Evolutionary conservation across 768 basidiomycete genomes (phyloP).

Genomic region (Peribolospora kevripleyi): DNA sequence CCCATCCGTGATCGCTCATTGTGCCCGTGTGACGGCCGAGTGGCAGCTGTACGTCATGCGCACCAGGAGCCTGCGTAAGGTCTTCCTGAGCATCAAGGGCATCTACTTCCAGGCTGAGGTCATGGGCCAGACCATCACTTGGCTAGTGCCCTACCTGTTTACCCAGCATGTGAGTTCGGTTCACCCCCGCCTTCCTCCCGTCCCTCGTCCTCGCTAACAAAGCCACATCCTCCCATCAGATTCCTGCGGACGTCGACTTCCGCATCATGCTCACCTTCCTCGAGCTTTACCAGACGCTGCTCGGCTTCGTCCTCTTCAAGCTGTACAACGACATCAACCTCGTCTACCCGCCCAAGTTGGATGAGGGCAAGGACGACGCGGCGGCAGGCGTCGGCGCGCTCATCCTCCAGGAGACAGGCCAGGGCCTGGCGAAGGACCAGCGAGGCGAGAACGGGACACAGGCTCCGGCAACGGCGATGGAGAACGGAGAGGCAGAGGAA

Average conservation of each 20-base stretch:
- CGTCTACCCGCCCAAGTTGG: slow-evolving; percentile 83
- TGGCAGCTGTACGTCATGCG: slow-evolving; percentile 95
- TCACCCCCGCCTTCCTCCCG: neutral
- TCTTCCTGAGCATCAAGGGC: slow-evolving; percentile 91
- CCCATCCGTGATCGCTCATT: slow-evolving; percentile 64
- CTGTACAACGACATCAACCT: slow-evolving; percentile 85
- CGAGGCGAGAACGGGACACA: slow-evolving; percentile 17
- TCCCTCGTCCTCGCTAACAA: neutral
- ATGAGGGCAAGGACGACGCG: slow-evolving; percentile 52
- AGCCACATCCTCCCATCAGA: slow-evolving; percentile 24
- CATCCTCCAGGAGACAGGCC: slow-evolving; percentile 30
- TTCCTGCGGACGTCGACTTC: slow-evolving; percentile 85
- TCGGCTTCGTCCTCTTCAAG: slow-evolving; percentile 91
- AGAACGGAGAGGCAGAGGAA: slow-evolving; percentile 20
- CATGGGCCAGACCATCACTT: slow-evolving; percentile 73
- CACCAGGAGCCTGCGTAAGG: slow-evolving; percentile 55
- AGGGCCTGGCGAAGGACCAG: neutral
- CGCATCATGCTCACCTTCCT: slow-evolving; percentile 95
- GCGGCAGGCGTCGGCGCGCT: slow-evolving; percentile 78
- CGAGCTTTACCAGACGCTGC: slow-evolving; percentile 86
- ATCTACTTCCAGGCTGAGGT: slow-evolving; percentile 94
- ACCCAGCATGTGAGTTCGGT: slow-evolving; percentile 51
- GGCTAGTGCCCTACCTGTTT: slow-evolving; percentile 94
- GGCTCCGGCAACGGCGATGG: slow-evolving; percentile 15
- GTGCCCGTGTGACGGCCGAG: slow-evolving; percentile 66